Evolutionary conservation across 768 basidiomycete species (phyloP).

Genomic region (Panaeolus cyanescens): DNA sequence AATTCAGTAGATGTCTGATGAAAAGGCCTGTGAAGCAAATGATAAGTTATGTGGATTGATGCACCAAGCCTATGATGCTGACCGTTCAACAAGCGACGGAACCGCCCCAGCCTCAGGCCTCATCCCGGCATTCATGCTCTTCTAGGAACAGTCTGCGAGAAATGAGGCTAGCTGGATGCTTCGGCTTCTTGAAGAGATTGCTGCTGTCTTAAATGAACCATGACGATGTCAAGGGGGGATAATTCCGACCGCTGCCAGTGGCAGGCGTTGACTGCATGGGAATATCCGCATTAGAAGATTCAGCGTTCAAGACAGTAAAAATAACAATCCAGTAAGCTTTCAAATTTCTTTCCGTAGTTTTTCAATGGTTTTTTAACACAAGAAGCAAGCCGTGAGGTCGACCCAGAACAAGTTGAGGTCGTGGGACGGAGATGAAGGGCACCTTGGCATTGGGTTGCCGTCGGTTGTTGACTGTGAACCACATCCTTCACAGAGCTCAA

Average conservation of each 20-base stretch:
- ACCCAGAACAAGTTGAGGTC: neutral
- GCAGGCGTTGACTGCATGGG: neutral
- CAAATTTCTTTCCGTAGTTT: too few species aligned
- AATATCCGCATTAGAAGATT: neutral
- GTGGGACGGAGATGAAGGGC: neutral
- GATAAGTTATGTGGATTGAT: neutral
- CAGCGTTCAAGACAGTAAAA: neutral
- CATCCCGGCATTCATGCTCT: neutral
- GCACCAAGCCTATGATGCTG: neutral
- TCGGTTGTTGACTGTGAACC: neutral
- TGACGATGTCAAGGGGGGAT: neutral
- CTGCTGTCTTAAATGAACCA: neutral
- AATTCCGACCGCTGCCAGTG: neutral
- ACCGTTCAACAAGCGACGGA: neutral
- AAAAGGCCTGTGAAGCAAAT: neutral
- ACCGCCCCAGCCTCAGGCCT: neutral
- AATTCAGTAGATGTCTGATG: neutral
- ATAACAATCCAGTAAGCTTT: neutral
- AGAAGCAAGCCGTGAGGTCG: neutral
- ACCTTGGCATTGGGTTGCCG: neutral
- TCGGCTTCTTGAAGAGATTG: neutral
- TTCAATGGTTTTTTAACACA: neutral
- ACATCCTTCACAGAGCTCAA: neutral
- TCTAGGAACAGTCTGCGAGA: neutral
- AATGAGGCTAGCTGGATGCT: neutral